These are phyloP conservation scores for Kodamaea restingae DNA, from an alignment of 805 yeast species.

Conservation along the genomic window DNA sequence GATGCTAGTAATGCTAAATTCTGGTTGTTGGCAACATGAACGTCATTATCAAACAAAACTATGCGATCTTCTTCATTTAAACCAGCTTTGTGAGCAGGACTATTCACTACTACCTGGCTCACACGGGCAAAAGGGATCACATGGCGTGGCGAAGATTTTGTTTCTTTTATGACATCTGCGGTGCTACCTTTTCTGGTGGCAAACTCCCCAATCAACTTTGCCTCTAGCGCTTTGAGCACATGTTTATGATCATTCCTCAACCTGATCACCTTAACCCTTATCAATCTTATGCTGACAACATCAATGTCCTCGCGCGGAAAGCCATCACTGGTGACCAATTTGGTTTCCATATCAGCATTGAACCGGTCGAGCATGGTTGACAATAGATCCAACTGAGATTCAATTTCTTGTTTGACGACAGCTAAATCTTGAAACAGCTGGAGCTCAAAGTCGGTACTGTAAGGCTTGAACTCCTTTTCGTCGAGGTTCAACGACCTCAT, in stretches of 20 bases:
- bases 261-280: constrained; percentile 62
- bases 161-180: not conserved
- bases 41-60: constrained; percentile 45
- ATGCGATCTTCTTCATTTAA: constrained; percentile 52
- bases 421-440: constrained; percentile 20
- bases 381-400: constrained; percentile 27
- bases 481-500: constrained; percentile 27
- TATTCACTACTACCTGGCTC: constrained; percentile 41
- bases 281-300: constrained; percentile 57
- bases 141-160: not conserved
- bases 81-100: constrained; percentile 60
- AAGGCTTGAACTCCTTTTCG: constrained; percentile 17
- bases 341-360: constrained; percentile 58
- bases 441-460: constrained; percentile 16
- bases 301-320: constrained; percentile 84
- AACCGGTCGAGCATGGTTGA: constrained; percentile 44
- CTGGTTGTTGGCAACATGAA: constrained; percentile 54
- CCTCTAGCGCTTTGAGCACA: constrained; percentile 46
- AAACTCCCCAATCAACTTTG: constrained; percentile 44
- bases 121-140: constrained; percentile 53
- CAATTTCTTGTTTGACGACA: constrained; percentile 36
- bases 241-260: constrained; percentile 64
- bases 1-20: constrained; percentile 43
- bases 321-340: constrained; percentile 68
- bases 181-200: not conserved